Evolutionary conservation across 2,329 filamentous ascomycete genomes (phyloP).

Genomic region (Volutella citrinella): DNA sequence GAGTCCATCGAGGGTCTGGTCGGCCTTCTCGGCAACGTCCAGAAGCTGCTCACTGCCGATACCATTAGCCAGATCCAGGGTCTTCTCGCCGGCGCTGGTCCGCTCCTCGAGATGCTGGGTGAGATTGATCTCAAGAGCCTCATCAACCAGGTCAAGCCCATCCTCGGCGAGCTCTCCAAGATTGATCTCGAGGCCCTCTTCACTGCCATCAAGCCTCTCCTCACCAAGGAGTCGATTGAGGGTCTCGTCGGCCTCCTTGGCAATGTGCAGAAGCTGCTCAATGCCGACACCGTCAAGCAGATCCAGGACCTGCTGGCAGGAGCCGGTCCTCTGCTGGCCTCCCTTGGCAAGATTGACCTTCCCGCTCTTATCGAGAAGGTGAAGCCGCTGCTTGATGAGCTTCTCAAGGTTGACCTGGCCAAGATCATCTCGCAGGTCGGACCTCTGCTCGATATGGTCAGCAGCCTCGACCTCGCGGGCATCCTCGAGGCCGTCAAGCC

Average conservation of each 20-base stretch:
- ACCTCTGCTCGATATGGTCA: too few relatives aligned
- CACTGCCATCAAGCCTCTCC: constrained; percentile 30
- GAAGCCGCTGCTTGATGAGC: constrained; percentile 33
- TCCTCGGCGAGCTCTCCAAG: constrained; percentile 29
- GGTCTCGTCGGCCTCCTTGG: constrained; percentile 34
- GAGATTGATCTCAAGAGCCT: constrained; percentile 33
- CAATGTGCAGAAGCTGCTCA: constrained; percentile 38
- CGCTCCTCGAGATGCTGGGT: constrained; percentile 33
- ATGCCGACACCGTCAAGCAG: constrained; percentile 37
- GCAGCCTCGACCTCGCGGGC: too few relatives aligned
- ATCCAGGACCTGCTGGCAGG: constrained; percentile 37
- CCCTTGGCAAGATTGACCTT: constrained; percentile 36
- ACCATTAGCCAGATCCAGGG: constrained; percentile 29
- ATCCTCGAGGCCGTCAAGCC: constrained; percentile 34
- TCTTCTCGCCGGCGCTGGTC: constrained; percentile 34
- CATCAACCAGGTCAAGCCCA: constrained; percentile 26
- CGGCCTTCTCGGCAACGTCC: constrained; percentile 33
- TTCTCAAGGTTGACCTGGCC: constrained; percentile 32
- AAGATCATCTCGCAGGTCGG: too few relatives aligned
- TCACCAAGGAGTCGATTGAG: constrained; percentile 32
- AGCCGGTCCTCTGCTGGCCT: constrained; percentile 34
- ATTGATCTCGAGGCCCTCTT: constrained; percentile 34
- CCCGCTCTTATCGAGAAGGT: constrained; percentile 32
- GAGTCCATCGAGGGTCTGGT: constrained; percentile 32
- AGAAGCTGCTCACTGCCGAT: constrained; percentile 29